A percentile compares a stretch with the other conserved stretches of the same genome.
These are phyloP conservation scores for Calendula officinalis DNA, from an alignment of 129 eudicot species.

Conservation along the genomic window DNA sequence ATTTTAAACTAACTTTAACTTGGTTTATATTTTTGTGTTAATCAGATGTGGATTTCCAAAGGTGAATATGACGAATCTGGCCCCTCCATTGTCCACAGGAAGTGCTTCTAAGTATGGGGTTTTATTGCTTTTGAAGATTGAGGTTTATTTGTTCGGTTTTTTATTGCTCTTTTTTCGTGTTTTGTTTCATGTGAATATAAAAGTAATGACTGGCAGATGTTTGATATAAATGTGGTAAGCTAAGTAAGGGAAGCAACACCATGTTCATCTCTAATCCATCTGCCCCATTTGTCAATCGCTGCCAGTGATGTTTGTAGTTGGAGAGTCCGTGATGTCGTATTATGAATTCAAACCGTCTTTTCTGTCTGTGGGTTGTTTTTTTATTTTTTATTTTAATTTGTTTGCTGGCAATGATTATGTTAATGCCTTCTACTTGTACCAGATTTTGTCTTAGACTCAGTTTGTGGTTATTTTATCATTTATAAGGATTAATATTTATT, in stretches of 20 bases:
- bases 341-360: constrained; percentile 27
- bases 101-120: constrained; percentile 62
- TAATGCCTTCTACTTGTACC: no score
- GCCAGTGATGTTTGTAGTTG: constrained; percentile 52
- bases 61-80: constrained; percentile 81
- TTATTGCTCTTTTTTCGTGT: constrained; percentile 41
- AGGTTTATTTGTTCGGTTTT: constrained; percentile 41
- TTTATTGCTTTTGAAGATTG: constrained; percentile 44
- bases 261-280: constrained; percentile 27
- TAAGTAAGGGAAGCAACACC: constrained; percentile 28
- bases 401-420: no score
- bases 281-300: constrained; percentile 32
- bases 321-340: constrained; percentile 49
- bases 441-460: no score
- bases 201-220: constrained; percentile 36
- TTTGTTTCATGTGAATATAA: constrained; percentile 37
- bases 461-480: no score
- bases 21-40: neutral
- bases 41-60: constrained; percentile 85
- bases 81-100: constrained; percentile 80
- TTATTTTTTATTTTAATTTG: no score
- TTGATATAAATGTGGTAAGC: constrained; percentile 16
- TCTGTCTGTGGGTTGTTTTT: constrained; percentile 32
- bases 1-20: neutral
- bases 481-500: no score